Evolutionary conservation across 257 asterid genomes (phyloP), one percentile per base, ranked within the genome.

Genomic region (Phtheirospermum japonicum): DNA sequence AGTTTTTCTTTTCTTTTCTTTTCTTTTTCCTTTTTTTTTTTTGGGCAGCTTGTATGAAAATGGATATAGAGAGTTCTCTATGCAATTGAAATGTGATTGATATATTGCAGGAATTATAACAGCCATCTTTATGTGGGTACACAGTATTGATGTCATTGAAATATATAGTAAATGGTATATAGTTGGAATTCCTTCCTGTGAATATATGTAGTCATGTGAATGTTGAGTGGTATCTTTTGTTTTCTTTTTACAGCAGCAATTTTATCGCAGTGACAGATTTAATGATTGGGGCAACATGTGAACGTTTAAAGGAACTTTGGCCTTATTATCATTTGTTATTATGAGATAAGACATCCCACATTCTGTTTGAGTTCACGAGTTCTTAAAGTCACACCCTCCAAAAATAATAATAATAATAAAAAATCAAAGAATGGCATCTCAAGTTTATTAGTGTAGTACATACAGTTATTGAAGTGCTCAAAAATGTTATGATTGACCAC

Each of bases 281-380:
- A 31, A 53, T 64, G 40, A 64, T 23, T 48, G 71, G 71, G 55
- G 55, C 5, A 26, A 57, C 71, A 64, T 52, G 51, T 71, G 71
- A 59, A 58, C 57, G 20, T 28, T 53, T 26, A 59, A 63, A 46
- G 51, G 14, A 13, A 8, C 19, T 59, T 64, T 18, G 69, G 43
- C 65, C n/a, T 42, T 37, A 59, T 59, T 56, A 45, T 40, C 42
- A 43, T 16, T 42, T 36, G 30, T 1, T 16, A 33, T 49, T 30
- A 7, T 51, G 48, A 51, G 59, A 57, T 51, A 28, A 37, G 59
- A 18, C 58, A 32, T 12, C 40, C 63, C 31, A 66, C 60, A 61
- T 61, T 33, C 54, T 40, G 17, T 20, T 61, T 13, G 59, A 4
- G 60, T 37, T 62, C 72, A 67, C 66, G 66, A 59, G 66, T 9